These are phyloP conservation scores for Ophiostoma ips DNA, from an alignment of 2,329 filamentous ascomycete species.

Conservation along the genomic window DNA sequence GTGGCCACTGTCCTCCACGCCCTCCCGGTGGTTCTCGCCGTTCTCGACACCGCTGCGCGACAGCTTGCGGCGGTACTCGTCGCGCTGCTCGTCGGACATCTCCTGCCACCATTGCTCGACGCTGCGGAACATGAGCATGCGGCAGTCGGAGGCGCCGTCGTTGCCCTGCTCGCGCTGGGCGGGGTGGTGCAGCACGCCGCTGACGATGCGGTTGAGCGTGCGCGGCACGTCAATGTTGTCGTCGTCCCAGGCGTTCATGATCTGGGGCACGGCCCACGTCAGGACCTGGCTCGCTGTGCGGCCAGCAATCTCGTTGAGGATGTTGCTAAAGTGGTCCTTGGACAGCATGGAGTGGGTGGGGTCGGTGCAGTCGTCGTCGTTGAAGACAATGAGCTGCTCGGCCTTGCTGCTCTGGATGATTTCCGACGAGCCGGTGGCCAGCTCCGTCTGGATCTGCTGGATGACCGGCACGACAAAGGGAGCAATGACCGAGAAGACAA, in stretches of 20 bases:
- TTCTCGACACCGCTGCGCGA: conserved; percentile 63
- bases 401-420: conserved; percentile 74
- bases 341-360: conserved; percentile 93
- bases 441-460: conserved; percentile 71
- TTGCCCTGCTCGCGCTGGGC: conserved; percentile 57
- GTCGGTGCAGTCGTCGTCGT: conserved; percentile 61
- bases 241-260: conserved; percentile 81
- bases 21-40: conserved; percentile 76
- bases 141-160: conserved; percentile 59
- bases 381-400: conserved; percentile 77
- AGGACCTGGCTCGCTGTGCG: conserved; percentile 67
- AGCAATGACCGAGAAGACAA: conserved; percentile 83
- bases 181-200: conserved; percentile 78
- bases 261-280: conserved; percentile 74
- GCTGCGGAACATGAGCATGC: conserved; percentile 61
- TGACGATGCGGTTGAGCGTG: conserved; percentile 61
- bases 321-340: conserved; percentile 86
- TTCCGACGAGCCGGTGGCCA: conserved; percentile 72
- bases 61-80: conserved; percentile 59
- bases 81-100: conserved; percentile 46
- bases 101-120: conserved; percentile 73
- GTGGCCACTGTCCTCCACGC: conserved; percentile 70
- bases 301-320: conserved; percentile 80
- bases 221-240: conserved; percentile 54
- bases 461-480: conserved; percentile 81